Evolutionary conservation across 495 filamentous ascomycete species (phyloP), one percentile per base, ranked within the genome.

Genomic region (Trichocladium antarcticum): DNA sequence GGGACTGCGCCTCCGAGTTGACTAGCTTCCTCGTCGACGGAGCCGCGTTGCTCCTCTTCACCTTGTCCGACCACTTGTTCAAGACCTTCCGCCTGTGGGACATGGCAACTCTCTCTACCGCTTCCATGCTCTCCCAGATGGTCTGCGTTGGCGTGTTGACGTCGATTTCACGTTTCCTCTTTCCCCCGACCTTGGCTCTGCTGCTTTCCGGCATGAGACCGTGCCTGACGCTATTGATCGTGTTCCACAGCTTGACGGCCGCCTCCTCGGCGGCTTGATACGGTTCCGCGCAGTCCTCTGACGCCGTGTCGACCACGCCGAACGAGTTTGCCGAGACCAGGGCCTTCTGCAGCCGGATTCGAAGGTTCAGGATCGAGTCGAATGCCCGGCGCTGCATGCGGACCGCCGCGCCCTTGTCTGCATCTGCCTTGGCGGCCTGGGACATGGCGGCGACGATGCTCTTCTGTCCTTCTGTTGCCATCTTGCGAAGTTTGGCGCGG

Each of bases 271-370:
- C 93, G 0, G 83, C 84, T 52, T 81, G 73, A 55, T 78, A 94
- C 62, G 67, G 70, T 56, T 65, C 63, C 9, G 55, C 45, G 17
- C 65, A 62, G 19, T 42, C 53, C 5, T 68, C 64, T 7, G 61
- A 55, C 43, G 12, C 35, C 24, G 36, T 40, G 5, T 77, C 72
- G 17, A 71, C 47, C 0, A 68, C 57, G n/a, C 72, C 60, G 42
- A 95, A 75, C 6, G 88, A 81, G 58, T 96, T 95, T 15, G 81
- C 75, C 2, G 85, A 82, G 14, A 87, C 75, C 14, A 98, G 67
- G 5, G 85, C 85, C 63, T 96, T 95, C 57, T 98, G 92, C 7
- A 98, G 68, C 48, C 86, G 83, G 57, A 98, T 94, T 6, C 92
- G 80, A 17, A 83, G 75, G 65, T 92, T 89, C 16, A 98, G 75